Evolutionary conservation across 768 basidiomycete species (phyloP), one percentile per base, ranked within the genome.

Genomic region (Sarcomyxa edulis): DNA sequence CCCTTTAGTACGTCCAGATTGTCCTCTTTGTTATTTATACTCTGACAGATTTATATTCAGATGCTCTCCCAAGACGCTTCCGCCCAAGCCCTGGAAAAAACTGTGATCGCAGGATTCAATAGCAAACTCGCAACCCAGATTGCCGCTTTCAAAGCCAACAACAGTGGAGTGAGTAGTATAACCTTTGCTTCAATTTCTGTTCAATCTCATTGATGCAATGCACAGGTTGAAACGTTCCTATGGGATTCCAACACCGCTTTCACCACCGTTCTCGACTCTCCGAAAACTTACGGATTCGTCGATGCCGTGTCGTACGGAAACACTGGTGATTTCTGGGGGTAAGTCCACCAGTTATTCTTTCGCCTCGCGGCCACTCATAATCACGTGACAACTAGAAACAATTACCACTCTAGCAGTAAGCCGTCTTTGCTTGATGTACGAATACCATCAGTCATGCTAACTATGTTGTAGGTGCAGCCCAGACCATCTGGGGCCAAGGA

Each of bases 241-340:
- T 81, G 66, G 63, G 76, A 81, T 44, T 61, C 76, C 1, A 60
- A 69, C 47, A 42, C 72, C 0, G 61, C 60, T 20, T 77, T 78
- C 59, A 68, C 60, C 12, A 65, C 59, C 1, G 69, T 79, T 14
- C 55, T 80, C 11, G 59, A 74, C 55, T 37, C 54, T 24, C 74
- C 77, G 1, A 62, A 58, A 1, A 49, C 61, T n/a, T 79, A 68
- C 39, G 78, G 78, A 1, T 77, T 79, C 52, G 58, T 62, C n/a
- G 76, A 81, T 46, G 66, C 65, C 2, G 68, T 66, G 3, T 64
- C 68, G 0, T 71, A 59, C 39, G 76, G 75, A 7, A 53, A 51
- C 15, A 26, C 64, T 10, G 65, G 64, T 10, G 57, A 66, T 34
- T 78, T 78, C 65, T 78, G 76, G 76, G 71, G 69, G 74, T 75